phyloP scores from a whole-genome alignment of 306 rosid genomes.

The Acacia confusa region DNA sequence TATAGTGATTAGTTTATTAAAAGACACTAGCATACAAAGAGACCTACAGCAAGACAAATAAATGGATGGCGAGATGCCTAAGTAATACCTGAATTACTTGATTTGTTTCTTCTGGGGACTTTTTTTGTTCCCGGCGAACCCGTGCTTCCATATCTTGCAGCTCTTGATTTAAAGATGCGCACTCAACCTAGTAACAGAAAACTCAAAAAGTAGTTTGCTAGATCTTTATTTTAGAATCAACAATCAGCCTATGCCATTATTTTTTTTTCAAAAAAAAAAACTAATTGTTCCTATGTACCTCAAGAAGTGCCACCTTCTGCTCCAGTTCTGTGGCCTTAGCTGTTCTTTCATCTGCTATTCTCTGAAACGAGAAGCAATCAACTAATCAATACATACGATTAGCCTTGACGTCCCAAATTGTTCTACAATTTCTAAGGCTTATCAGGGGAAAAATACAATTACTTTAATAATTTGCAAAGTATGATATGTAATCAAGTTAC shows the following conservation, averaged over 20 bases:
- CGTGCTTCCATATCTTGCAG: conserved; percentile 94
- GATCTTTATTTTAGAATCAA: conserved; percentile 20
- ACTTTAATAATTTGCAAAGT: conserved; percentile 14
- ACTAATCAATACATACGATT: conserved; percentile 30
- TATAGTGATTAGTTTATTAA: background rate
- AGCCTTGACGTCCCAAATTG: conserved; percentile 11
- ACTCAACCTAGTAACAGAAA: conserved; percentile 70
- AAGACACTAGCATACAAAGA: conserved; percentile 18
- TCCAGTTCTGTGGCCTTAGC: conserved; percentile 90
- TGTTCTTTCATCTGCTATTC: conserved; percentile 91
- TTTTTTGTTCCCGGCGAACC: conserved; percentile 86
- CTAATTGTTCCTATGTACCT: conserved; percentile 52
- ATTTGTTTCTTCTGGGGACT: conserved; percentile 85
- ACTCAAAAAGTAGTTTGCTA: conserved; percentile 16
- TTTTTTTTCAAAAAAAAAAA: background rate
- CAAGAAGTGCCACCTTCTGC: conserved; percentile 95
- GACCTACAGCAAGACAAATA: background rate
- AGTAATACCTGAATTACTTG: conserved; percentile 82
- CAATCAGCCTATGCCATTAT: background rate
- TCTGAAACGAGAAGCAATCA: conserved; percentile 47
- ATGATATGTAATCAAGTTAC: conserved; percentile 51
- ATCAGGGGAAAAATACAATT: conserved; percentile 4
- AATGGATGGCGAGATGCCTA: background rate
- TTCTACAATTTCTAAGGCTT: background rate
- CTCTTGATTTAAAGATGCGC: conserved; percentile 92